Evolutionary conservation across 2,329 filamentous ascomycete species (phyloP).

Genomic region (Xylariomycetidae sp.): DNA sequence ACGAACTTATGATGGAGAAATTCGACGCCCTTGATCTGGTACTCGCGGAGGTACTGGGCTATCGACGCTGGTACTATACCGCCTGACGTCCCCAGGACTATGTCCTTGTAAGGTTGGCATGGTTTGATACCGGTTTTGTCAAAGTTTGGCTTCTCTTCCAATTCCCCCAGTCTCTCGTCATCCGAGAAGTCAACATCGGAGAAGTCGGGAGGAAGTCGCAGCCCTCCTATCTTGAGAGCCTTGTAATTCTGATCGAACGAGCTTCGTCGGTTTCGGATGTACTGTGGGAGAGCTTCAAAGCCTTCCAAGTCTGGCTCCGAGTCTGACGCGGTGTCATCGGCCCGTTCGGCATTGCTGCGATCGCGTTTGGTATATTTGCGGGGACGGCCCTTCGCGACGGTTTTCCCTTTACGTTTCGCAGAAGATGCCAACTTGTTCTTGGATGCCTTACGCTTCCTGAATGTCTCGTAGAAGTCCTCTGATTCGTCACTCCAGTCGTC

Average conservation of each 20-base stretch:
- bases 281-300: constrained; percentile 60
- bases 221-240: constrained; percentile 57
- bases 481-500: constrained; percentile 25
- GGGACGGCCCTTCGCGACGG: constrained; percentile 6
- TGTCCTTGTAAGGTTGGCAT: constrained; percentile 65
- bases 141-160: constrained; percentile 68
- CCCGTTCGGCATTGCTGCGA: constrained; percentile 8
- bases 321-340: constrained; percentile 29
- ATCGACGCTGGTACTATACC: constrained; percentile 83
- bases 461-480: constrained; percentile 11
- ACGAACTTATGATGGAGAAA: constrained; percentile 89
- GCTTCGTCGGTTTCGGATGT: constrained; percentile 62
- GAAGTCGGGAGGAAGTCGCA: constrained; percentile 73
- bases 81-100: constrained; percentile 66
- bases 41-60: constrained; percentile 85
- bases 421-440: constrained; percentile 7
- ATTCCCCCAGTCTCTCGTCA: constrained; percentile 52
- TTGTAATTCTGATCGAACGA: constrained; percentile 60
- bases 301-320: constrained; percentile 37
- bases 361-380: constrained; percentile 7
- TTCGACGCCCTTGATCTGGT: constrained; percentile 77
- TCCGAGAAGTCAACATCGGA: constrained; percentile 72
- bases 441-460: constrained; percentile 19
- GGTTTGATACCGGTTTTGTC: constrained; percentile 51
- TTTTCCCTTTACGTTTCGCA: constrained; percentile 16